phyloP scores from a whole-genome alignment of 352 stramenopile species.

The Phytophthora colocasiae region DNA sequence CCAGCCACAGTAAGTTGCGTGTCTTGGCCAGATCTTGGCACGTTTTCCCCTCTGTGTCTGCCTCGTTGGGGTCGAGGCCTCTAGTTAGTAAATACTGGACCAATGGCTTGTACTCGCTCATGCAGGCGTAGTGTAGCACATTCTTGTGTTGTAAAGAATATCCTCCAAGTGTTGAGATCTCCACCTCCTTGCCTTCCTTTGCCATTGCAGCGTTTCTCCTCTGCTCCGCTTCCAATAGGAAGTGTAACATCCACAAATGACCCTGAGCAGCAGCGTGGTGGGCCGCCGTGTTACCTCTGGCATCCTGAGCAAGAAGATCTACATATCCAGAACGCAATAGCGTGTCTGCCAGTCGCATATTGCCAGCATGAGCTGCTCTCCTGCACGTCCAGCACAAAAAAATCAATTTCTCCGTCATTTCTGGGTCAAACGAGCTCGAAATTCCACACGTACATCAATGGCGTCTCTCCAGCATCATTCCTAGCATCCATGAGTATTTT shows the following conservation, averaged over 20 bases:
- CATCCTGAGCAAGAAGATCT: constrained; percentile 60
- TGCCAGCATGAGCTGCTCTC: constrained; percentile 73
- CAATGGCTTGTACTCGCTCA: constrained; percentile 68
- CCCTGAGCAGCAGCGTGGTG: constrained; percentile 77
- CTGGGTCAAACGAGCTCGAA: not conserved
- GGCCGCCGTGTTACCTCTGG: constrained; percentile 65
- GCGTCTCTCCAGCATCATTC: constrained; percentile 73
- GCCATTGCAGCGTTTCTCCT: constrained; percentile 29
- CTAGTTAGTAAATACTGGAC: constrained; percentile 71
- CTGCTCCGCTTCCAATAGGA: constrained; percentile 61
- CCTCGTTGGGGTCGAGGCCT: constrained; percentile 59
- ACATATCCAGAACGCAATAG: constrained; percentile 62
- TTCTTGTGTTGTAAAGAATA: constrained; percentile 45
- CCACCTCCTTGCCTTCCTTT: constrained; percentile 23
- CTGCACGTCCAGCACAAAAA: constrained; percentile 32
- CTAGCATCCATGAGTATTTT: constrained; percentile 54
- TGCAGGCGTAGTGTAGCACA: constrained; percentile 69
- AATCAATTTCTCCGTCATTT: constrained; percentile 19
- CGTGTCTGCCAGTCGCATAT: constrained; percentile 66
- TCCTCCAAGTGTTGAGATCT: constrained; percentile 34
- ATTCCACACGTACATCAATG: constrained; percentile 61
- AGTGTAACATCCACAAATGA: constrained; percentile 81
- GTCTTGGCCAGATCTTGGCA: constrained; percentile 52
- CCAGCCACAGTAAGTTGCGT: constrained; percentile 52
- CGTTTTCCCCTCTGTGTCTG: constrained; percentile 52